Evolutionary conservation across 805 yeast species (phyloP).

Genomic region (Candida orba): DNA sequence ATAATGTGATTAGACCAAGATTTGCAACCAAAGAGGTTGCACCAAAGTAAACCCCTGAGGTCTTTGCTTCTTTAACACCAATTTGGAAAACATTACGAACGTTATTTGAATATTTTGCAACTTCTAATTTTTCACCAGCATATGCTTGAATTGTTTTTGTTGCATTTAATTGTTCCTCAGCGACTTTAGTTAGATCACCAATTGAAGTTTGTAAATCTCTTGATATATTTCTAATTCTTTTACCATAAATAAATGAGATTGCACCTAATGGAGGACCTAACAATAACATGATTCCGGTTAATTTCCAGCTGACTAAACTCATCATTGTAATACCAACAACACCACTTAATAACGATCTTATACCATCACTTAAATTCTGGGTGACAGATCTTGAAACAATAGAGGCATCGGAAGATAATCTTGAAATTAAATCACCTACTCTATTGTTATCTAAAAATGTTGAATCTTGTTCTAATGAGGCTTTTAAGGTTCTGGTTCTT

Average conservation of each 20-base stretch:
- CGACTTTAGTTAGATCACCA: conserved; percentile 80
- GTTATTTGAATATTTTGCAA: conserved; percentile 65
- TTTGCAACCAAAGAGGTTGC: conserved; percentile 83
- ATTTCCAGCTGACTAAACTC: conserved; percentile 76
- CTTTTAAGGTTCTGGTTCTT: conserved; percentile 68
- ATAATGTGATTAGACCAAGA: conserved; percentile 63
- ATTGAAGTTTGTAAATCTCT: conserved; percentile 74
- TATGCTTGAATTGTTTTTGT: conserved; percentile 85
- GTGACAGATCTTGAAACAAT: conserved; percentile 82
- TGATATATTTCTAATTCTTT: conserved; percentile 65
- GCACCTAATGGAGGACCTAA: conserved; percentile 78
- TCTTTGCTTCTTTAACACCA: conserved; percentile 73
- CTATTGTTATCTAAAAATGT: conserved; percentile 84
- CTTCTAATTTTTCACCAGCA: conserved; percentile 76
- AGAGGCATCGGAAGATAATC: conserved; percentile 83
- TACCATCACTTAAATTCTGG: conserved; percentile 88
- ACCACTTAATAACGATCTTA: conserved; percentile 75
- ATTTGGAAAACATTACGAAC: conserved; percentile 57
- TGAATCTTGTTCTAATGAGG: conserved; percentile 77
- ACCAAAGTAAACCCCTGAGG: conserved; percentile 71
- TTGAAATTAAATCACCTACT: conserved; percentile 86
- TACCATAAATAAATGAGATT: conserved; percentile 79
- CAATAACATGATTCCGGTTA: conserved; percentile 74
- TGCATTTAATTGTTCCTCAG: conserved; percentile 86
- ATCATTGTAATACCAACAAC: conserved; percentile 86